Evolutionary conservation across 202 grass and related monocot genomes (phyloP).

Genomic region (Dendrocalamus latiflorus): DNA sequence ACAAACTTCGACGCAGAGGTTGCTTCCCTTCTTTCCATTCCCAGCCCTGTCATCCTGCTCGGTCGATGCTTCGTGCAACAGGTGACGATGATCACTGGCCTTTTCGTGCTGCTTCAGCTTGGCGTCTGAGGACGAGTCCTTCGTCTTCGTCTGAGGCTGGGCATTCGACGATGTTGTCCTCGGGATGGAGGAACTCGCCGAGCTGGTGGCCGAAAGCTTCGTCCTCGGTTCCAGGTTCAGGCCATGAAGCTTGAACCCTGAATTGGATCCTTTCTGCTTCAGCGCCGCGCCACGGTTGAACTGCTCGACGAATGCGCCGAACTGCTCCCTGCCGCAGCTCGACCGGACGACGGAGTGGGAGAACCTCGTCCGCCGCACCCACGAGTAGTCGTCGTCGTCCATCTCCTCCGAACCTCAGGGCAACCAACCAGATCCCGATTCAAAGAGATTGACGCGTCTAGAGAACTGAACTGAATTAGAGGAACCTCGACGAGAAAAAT

Average conservation of each 20-base stretch:
- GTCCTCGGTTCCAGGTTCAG: conserved; percentile 41
- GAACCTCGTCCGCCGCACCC: conserved; percentile 62
- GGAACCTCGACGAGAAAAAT: conserved; percentile 51
- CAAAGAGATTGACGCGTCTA: neutral
- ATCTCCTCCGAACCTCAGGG: conserved; percentile 20
- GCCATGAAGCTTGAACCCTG: conserved; percentile 43
- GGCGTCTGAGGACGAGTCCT: neutral
- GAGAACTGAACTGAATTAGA: conserved; percentile 1
- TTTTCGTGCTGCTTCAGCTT: neutral
- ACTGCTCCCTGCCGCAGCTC: conserved; percentile 39
- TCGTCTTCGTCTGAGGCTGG: neutral
- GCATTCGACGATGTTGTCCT: neutral
- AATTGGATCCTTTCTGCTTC: conserved; percentile 17
- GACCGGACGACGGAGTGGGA: conserved; percentile 56
- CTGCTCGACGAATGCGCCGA: conserved; percentile 48
- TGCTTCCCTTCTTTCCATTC: neutral
- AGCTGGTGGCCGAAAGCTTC: neutral
- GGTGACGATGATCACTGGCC: neutral
- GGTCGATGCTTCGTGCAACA: neutral
- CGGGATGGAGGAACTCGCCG: conserved; percentile 4
- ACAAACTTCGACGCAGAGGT: conserved; percentile 9
- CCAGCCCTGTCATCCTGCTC: conserved; percentile 2
- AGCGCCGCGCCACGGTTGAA: conserved; percentile 39
- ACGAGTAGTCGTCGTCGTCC: conserved; percentile 70
- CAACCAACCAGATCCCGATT: neutral